phyloP scores from a whole-genome alignment of 192 early-diverging fungal genomes.

The Linnemannia exigua region DNA sequence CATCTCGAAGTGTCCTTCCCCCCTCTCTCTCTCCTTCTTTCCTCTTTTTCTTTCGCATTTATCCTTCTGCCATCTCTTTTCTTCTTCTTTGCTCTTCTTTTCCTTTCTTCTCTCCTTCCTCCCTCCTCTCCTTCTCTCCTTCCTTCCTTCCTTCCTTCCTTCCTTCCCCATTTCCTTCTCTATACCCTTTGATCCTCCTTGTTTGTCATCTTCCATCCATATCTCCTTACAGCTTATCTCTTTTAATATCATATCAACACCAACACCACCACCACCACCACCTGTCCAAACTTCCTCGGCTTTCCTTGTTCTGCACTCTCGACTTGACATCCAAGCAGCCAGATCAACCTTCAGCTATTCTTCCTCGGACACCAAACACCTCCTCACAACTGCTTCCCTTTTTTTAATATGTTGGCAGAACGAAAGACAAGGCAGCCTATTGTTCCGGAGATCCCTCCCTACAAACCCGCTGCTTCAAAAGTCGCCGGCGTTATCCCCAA shows the following conservation, averaged over 20 bases:
- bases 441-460: slow-evolving; percentile 30
- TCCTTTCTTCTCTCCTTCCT: background rate
- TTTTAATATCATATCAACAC: background rate
- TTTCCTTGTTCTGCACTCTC: background rate
- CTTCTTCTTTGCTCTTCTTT: background rate
- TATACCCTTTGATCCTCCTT: background rate
- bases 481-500: background rate
- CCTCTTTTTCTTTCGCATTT: background rate
- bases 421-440: slow-evolving; percentile 30
- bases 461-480: slow-evolving; percentile 15
- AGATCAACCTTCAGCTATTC: background rate
- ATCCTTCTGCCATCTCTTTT: background rate
- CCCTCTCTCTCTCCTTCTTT: background rate
- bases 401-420: slow-evolving; percentile 29
- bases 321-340: background rate
- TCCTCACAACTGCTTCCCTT: background rate
- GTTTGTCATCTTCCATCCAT: background rate
- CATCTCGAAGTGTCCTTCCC: background rate
- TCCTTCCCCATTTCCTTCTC: background rate
- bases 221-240: background rate
- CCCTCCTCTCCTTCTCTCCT: background rate
- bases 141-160: background rate
- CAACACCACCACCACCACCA: background rate
- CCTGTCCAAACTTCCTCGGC: background rate
- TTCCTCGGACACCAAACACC: background rate